Conservation (phyloP, 2,329 filamentous ascomycete species). For the Aspergillus sojae region DNA sequence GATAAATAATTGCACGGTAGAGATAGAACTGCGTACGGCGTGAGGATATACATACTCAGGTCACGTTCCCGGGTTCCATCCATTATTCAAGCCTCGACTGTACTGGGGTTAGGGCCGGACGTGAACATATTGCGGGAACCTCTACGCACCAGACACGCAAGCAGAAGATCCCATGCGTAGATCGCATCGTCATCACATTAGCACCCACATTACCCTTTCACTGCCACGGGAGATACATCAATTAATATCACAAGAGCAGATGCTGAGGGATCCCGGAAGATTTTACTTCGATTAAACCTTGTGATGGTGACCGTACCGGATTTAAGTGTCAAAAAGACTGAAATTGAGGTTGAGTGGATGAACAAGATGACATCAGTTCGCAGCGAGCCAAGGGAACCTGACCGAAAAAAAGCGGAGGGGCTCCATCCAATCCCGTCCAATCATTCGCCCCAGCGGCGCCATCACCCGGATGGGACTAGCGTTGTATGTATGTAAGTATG, state of each 20-base stretch:
- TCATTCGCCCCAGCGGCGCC: background rate
- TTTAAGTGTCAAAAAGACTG: background rate
- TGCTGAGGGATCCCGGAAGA: background rate
- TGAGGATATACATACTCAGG: background rate
- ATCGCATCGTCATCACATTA: background rate
- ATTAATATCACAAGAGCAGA: background rate
- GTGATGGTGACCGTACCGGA: background rate
- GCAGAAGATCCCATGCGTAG: background rate
- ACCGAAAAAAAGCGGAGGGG: background rate
- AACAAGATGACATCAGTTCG: conserved; percentile 2
- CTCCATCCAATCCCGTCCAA: background rate
- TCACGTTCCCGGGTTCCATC: background rate
- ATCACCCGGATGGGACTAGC: background rate
- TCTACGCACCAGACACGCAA: background rate
- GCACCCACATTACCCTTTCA: background rate
- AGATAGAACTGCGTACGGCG: no score
- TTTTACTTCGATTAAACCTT: background rate
- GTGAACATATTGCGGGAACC: background rate
- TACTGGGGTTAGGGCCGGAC: background rate
- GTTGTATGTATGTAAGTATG: conserved; percentile 2
- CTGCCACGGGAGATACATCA: background rate
- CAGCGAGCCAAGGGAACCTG: conserved; percentile 1
- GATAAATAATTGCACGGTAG: background rate
- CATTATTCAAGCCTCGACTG: background rate
- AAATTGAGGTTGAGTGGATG: background rate